These are phyloP conservation scores for Sphaerulina vaccinii DNA, from an alignment of 2,329 filamentous ascomycete species.

Conservation along the genomic window DNA sequence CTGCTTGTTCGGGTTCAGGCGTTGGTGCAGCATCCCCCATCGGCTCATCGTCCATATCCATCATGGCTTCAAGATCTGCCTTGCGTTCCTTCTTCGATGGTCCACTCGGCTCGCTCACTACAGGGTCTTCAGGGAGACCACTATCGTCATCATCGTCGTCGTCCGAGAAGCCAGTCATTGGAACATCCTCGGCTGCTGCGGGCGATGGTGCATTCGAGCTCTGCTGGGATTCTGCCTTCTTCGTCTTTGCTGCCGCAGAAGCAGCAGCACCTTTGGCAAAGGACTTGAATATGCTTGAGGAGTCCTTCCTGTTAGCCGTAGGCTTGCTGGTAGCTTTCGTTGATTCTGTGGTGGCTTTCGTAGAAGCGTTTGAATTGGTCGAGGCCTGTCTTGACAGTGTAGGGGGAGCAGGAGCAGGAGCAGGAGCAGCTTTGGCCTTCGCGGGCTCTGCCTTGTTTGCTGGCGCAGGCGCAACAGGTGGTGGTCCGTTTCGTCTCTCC, in stretches of 20 bases:
- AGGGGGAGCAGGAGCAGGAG: too few relatives aligned
- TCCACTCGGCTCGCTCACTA: slow-evolving; percentile 26
- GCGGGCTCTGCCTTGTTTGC: slow-evolving; percentile 25
- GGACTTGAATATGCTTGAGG: slow-evolving; percentile 70
- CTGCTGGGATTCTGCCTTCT: slow-evolving; percentile 45
- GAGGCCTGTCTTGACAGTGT: slow-evolving; percentile 17
- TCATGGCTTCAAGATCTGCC: slow-evolving; percentile 68
- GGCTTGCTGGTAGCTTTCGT: slow-evolving; percentile 41
- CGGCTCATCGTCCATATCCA: slow-evolving; percentile 59
- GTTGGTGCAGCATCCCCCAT: slow-evolving; percentile 28
- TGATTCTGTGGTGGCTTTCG: slow-evolving; percentile 29
- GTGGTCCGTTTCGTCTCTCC: slow-evolving; percentile 41
- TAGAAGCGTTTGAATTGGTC: slow-evolving; percentile 24
- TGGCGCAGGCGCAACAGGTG: slow-evolving; percentile 35
- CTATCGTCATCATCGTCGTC: slow-evolving; percentile 54
- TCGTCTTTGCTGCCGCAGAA: slow-evolving; percentile 38
- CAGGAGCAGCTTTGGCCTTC: slow-evolving; percentile 22
- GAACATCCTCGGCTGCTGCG: slow-evolving; percentile 35
- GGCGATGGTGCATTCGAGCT: slow-evolving; percentile 39
- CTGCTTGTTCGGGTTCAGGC: slow-evolving; percentile 20
- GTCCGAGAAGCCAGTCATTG: slow-evolving; percentile 42
- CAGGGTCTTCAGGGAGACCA: slow-evolving; percentile 21
- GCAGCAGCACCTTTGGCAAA: slow-evolving; percentile 61
- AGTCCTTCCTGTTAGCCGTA: slow-evolving; percentile 54
- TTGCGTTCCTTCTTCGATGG: slow-evolving; percentile 61